Evolutionary conservation across 2,329 filamentous ascomycete genomes (phyloP), one percentile per base, ranked within the genome.

Genomic region (Teratosphaeriaceae sp.): DNA sequence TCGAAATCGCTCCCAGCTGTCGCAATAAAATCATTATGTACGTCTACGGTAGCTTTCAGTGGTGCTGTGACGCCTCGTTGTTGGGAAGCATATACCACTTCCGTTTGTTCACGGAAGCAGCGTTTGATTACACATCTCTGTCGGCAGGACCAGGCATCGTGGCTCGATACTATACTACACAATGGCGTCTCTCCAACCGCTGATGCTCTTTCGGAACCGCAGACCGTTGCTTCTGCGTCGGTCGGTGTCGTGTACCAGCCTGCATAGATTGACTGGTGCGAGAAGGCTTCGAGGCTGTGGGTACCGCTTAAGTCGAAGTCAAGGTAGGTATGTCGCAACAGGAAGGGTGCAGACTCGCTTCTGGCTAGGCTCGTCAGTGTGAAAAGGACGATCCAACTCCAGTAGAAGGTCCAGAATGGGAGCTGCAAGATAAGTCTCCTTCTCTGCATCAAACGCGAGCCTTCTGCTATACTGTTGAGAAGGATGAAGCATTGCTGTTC

Each of bases 241-340:
- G 12, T 30, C 27, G 27, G 27, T 30, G 15, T 11, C 15, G 27
- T 30, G 27, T 30, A 30, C 27, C 12, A 13, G 27, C 15, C 27
- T 30, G 27, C 27, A 30, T 30, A 30, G 27, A 30, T 30, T 30
- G n/a, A n/a, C n/a, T n/a, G n/a, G n/a, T n/a, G n/a, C n/a, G n/a
- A n/a, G n/a, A n/a, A n/a, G n/a, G n/a, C n/a, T n/a, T n/a, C n/a
- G n/a, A n/a, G n/a, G n/a, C n/a, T n/a, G n/a, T n/a, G n/a, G n/a
- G n/a, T n/a, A n/a, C n/a, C n/a, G n/a, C n/a, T n/a, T n/a, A n/a
- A n/a, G n/a, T n/a, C n/a, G n/a, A n/a, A n/a, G n/a, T n/a, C n/a
- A n/a, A n/a, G n/a, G n/a, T n/a, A n/a, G n/a, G n/a, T n/a, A n/a
- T n/a, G n/a, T n/a, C n/a, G n/a, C n/a, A n/a, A n/a, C n/a, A n/a